These are phyloP conservation scores for Xylariomycetidae sp. DNA, from an alignment of 2,329 filamentous ascomycete genomes.

Conservation along the genomic window DNA sequence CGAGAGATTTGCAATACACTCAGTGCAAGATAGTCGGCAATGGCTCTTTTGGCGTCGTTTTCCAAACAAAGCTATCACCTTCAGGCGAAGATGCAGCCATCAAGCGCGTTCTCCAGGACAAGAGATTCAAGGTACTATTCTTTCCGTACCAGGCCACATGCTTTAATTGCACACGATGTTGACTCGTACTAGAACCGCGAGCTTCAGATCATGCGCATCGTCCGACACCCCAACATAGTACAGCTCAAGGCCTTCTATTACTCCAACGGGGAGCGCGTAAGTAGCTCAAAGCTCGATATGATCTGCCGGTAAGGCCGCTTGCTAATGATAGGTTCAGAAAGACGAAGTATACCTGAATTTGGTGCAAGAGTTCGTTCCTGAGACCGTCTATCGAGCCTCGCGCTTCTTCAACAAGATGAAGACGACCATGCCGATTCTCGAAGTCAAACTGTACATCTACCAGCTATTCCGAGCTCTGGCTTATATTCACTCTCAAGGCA, in stretches of 20 bases:
- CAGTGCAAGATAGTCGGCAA: constrained; percentile 99
- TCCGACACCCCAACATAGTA: constrained; percentile 97
- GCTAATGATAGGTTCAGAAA: constrained; percentile 53
- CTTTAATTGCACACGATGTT: no score
- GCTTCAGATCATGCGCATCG: constrained; percentile 99
- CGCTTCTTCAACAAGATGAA: constrained; percentile 99
- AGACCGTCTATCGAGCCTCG: constrained; percentile 96
- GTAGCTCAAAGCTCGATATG: constrained; percentile 20
- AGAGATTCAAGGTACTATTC: constrained; percentile 99
- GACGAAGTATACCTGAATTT: constrained; percentile 99
- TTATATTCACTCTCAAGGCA: constrained; percentile 98
- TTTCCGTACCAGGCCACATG: no score
- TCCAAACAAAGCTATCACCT: constrained; percentile 98
- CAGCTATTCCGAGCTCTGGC: constrained; percentile 97
- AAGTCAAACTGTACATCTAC: constrained; percentile 99
- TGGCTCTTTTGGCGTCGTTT: constrained; percentile 96
- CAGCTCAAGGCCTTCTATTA: constrained; percentile 99
- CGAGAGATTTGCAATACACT: constrained; percentile 94
- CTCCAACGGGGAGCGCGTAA: constrained; percentile 95
- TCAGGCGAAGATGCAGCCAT: constrained; percentile 97
- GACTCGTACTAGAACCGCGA: constrained; percentile 98
- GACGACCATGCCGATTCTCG: constrained; percentile 97
- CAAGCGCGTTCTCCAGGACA: constrained; percentile 97
- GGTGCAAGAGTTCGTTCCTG: constrained; percentile 95
- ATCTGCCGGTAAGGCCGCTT: constrained; percentile 1